These are phyloP conservation scores for Heliocybe sulcata DNA, from an alignment of 1,284 basidiomycete species.

Conservation along the genomic window DNA sequence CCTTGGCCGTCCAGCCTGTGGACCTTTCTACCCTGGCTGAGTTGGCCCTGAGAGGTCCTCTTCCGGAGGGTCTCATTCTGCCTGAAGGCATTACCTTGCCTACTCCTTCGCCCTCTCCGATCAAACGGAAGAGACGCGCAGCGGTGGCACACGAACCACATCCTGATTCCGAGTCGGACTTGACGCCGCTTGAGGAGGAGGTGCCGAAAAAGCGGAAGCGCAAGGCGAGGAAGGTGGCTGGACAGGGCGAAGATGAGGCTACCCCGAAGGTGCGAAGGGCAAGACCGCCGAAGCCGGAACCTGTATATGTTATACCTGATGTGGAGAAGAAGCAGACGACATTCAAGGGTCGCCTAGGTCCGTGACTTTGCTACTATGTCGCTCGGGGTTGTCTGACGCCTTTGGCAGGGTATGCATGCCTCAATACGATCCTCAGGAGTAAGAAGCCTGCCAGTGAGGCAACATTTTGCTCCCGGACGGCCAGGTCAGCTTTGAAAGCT, in stretches of 20 bases:
- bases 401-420: conserved; percentile 66
- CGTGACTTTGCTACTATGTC: conserved; percentile 8
- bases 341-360: conserved; percentile 68
- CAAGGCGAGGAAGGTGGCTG: neutral
- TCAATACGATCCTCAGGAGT: conserved; percentile 77
- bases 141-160: neutral
- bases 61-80: neutral
- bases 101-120: neutral
- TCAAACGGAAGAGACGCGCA: neutral
- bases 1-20: neutral
- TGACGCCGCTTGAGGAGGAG: neutral
- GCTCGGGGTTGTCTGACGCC: neutral
- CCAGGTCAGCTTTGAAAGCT: conserved; percentile 30
- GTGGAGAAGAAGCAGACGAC: conserved; percentile 55
- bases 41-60: neutral
- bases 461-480: conserved; percentile 72
- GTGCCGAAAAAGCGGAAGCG: conserved; percentile 5
- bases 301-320: conserved; percentile 64
- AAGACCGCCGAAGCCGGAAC: conserved; percentile 3
- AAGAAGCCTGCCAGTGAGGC: conserved; percentile 53
- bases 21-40: neutral
- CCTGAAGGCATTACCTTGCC: neutral
- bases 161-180: neutral
- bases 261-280: neutral
- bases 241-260: neutral